Evolutionary conservation across 495 filamentous ascomycete species (phyloP).

Genomic region (Penicillium goetzii): DNA sequence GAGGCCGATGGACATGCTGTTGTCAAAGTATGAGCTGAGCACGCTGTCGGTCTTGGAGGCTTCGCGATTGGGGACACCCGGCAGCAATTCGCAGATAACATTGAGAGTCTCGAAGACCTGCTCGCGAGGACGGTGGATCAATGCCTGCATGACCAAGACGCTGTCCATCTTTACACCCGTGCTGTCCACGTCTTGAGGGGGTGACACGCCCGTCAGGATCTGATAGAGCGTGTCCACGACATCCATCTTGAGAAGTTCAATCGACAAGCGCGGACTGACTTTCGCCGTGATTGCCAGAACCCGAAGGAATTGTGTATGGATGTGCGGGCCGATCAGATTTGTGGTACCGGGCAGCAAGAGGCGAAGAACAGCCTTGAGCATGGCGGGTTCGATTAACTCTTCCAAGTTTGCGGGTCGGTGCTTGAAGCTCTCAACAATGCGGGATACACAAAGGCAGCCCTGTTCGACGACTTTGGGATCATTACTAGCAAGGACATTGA

Average conservation of each 20-base stretch:
- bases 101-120: conserved; percentile 97
- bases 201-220: conserved; percentile 94
- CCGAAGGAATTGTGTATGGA: conserved; percentile 95
- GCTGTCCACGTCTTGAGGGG: conserved; percentile 78
- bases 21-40: conserved; percentile 52
- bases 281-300: conserved; percentile 86
- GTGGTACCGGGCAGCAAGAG: conserved; percentile 92
- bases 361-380: conserved; percentile 86
- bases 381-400: conserved; percentile 82
- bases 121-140: conserved; percentile 95
- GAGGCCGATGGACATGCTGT: conserved; percentile 33
- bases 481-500: conserved; percentile 85
- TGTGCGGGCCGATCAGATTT: conserved; percentile 91
- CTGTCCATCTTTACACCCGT: conserved; percentile 90
- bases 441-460: conserved; percentile 92
- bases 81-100: conserved; percentile 95
- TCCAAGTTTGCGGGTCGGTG: conserved; percentile 84
- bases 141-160: conserved; percentile 96
- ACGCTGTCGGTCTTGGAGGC: conserved; percentile 55
- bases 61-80: conserved; percentile 48
- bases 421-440: conserved; percentile 96
- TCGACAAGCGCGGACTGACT: conserved; percentile 83
- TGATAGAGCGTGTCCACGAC: conserved; percentile 98
- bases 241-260: conserved; percentile 93
- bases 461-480: conserved; percentile 98